Percentiles rank a stretch among this genome's conserved stretches.
Evolutionary conservation across 2,329 filamentous ascomycete genomes (phyloP).

Genomic region (Fusarium algeriense): DNA sequence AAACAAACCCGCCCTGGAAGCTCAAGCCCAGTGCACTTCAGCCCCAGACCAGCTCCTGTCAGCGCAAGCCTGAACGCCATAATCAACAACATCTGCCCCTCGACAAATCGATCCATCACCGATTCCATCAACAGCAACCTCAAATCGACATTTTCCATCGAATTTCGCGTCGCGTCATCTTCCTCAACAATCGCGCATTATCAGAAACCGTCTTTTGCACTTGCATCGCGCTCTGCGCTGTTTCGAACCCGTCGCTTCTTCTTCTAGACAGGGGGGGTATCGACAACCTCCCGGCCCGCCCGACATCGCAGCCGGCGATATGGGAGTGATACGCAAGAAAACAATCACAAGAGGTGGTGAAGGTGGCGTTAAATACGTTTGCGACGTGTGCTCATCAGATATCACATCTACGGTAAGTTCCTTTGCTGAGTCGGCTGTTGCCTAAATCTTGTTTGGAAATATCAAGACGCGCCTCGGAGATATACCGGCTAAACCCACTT

Average conservation of each 20-base stretch:
- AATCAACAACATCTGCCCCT: slow-evolving; percentile 42
- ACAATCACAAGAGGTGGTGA: slow-evolving; percentile 87
- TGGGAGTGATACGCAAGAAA: slow-evolving; percentile 98
- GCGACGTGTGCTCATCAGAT: slow-evolving; percentile 95
- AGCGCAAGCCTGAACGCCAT: slow-evolving; percentile 36
- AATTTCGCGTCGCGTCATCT: slow-evolving; percentile 43
- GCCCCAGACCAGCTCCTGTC: slow-evolving; percentile 20
- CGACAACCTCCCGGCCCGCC: slow-evolving; percentile 45
- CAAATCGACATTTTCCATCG: slow-evolving; percentile 48
- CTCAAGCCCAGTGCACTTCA: slow-evolving; percentile 12
- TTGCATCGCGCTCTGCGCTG: slow-evolving; percentile 33
- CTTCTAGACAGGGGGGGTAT: slow-evolving; percentile 45
- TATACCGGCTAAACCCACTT: slow-evolving; percentile 43
- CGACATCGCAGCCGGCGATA: slow-evolving; percentile 56
- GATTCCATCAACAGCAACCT: slow-evolving; percentile 47
- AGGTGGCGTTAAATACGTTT: slow-evolving; percentile 94
- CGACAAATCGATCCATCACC: slow-evolving; percentile 40
- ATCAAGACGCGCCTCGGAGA: slow-evolving; percentile 37
- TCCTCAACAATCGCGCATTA: slow-evolving; percentile 33
- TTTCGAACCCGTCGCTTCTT: slow-evolving; percentile 27
- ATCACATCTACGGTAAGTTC: slow-evolving; percentile 91
- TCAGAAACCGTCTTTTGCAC: slow-evolving; percentile 20
- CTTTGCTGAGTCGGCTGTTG: slow-evolving; percentile 17
- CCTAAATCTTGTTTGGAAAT: slow-evolving; percentile 9
- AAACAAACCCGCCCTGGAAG: slow-evolving; percentile 7